These are phyloP conservation scores for Arabidopsis arenosa DNA, from an alignment of 345 rosid species.

Conservation along the genomic window DNA sequence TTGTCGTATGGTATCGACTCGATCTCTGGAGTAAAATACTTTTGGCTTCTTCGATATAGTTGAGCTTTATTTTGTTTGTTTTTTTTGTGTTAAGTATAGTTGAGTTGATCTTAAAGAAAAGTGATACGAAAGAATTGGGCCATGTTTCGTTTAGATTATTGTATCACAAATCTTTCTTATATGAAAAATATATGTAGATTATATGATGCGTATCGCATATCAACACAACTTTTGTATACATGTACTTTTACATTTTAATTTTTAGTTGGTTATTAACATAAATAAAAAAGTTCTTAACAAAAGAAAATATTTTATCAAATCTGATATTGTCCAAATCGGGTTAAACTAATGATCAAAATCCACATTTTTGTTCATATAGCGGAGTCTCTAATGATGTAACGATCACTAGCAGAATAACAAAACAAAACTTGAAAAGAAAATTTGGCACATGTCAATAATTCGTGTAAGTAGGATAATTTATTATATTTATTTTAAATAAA, in stretches of 20 bases:
- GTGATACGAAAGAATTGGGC: background rate
- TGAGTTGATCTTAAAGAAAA: background rate
- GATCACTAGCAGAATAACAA: slow-evolving; percentile 2
- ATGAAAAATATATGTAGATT: background rate
- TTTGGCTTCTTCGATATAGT: background rate
- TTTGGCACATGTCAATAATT: slow-evolving; percentile 26
- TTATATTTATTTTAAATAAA: background rate
- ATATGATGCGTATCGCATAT: background rate
- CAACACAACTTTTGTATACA: background rate
- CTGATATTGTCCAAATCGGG: background rate
- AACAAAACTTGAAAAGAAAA: background rate
- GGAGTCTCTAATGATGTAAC: background rate
- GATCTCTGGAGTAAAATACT: background rate
- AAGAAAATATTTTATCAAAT: background rate
- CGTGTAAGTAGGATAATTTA: slow-evolving; percentile 5
- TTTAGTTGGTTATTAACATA: background rate
- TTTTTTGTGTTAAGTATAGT: background rate
- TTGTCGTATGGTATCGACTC: background rate
- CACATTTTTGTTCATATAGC: background rate
- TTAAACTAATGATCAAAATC: background rate
- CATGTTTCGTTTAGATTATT: background rate
- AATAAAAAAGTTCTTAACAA: background rate
- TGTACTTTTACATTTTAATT: background rate
- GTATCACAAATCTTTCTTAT: background rate
- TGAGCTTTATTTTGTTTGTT: background rate